Percentiles rank a stretch among this genome's conserved stretches.
Conservation (phyloP, 768 basidiomycete species). For the Gelatoporia subvermispora region DNA sequence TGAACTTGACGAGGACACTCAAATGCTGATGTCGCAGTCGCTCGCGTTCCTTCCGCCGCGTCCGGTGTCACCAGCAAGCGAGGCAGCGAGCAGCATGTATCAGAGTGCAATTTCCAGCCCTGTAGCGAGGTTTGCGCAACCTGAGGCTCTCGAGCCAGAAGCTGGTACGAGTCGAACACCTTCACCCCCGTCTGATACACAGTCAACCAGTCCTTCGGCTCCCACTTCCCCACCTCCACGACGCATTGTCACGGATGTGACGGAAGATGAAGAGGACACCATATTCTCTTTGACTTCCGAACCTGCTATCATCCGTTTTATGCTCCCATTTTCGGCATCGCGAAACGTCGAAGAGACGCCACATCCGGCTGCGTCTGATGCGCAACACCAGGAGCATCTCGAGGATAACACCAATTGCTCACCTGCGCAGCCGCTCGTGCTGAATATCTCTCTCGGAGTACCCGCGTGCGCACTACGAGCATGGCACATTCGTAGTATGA, state of each 20-base stretch:
- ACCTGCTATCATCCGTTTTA: slow-evolving; percentile 56
- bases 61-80: slow-evolving; percentile 28
- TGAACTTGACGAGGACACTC: slow-evolving; percentile 56
- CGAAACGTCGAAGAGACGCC: too few species aligned
- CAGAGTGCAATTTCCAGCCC: slow-evolving; percentile 59
- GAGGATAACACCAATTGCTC: neutral
- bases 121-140: neutral
- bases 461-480: slow-evolving; percentile 54
- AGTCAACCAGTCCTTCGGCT: neutral
- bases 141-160: slow-evolving; percentile 6
- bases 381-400: neutral
- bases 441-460: slow-evolving; percentile 43
- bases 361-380: neutral
- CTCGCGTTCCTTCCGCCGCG: slow-evolving; percentile 49
- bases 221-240: slow-evolving; percentile 2
- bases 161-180: slow-evolving; percentile 3
- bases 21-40: slow-evolving; percentile 72
- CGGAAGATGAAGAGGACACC: slow-evolving; percentile 34
- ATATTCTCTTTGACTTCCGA: slow-evolving; percentile 61
- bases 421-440: slow-evolving; percentile 4
- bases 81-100: slow-evolving; percentile 67
- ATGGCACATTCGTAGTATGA: slow-evolving; percentile 48
- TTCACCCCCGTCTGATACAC: neutral
- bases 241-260: slow-evolving; percentile 2
- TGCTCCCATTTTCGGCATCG: slow-evolving; percentile 27